phyloP scores from a whole-genome alignment of 345 rosid species.

The Bruguiera gymnorhiza region DNA sequence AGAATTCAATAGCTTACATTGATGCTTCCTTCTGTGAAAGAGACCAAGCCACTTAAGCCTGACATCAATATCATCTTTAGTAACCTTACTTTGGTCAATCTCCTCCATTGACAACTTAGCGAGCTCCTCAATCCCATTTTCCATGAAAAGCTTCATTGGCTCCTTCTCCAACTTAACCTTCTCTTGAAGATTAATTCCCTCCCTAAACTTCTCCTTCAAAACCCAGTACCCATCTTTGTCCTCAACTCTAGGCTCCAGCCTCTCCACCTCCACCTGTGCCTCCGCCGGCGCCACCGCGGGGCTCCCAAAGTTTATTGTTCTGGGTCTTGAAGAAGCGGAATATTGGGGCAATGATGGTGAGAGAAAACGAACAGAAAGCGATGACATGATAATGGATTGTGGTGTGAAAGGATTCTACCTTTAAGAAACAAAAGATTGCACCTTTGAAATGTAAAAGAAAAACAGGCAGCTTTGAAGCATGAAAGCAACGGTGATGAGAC shows the following conservation, averaged over 20 bases:
- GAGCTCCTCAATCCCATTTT: constrained; percentile 68
- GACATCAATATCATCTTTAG: constrained; percentile 78
- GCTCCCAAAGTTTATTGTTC: constrained; percentile 36
- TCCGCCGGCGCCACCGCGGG: constrained; percentile 18
- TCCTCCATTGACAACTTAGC: constrained; percentile 75
- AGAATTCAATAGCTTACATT: constrained; percentile 42
- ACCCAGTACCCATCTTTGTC: constrained; percentile 68
- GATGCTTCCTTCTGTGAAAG: constrained; percentile 87
- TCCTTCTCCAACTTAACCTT: constrained; percentile 82
- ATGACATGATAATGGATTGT: constrained; percentile 35
- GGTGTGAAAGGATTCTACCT: not conserved
- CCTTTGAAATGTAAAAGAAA: not conserved
- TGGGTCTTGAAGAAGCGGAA: constrained; percentile 36
- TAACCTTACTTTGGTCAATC: constrained; percentile 51
- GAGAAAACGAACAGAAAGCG: constrained; percentile 50
- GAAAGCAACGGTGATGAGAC: constrained; percentile 10
- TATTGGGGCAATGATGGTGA: constrained; percentile 28
- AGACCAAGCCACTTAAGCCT: constrained; percentile 98
- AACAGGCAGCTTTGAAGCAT: not conserved
- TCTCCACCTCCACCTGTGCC: constrained; percentile 42
- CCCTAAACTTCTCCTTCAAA: constrained; percentile 81
- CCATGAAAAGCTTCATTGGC: constrained; percentile 82
- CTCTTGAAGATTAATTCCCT: constrained; percentile 83
- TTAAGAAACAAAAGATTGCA: not conserved
- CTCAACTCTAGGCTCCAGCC: constrained; percentile 83